These are phyloP conservation scores for Nicotiana paniculata DNA, from an alignment of 257 asterid genomes.

Conservation along the genomic window DNA sequence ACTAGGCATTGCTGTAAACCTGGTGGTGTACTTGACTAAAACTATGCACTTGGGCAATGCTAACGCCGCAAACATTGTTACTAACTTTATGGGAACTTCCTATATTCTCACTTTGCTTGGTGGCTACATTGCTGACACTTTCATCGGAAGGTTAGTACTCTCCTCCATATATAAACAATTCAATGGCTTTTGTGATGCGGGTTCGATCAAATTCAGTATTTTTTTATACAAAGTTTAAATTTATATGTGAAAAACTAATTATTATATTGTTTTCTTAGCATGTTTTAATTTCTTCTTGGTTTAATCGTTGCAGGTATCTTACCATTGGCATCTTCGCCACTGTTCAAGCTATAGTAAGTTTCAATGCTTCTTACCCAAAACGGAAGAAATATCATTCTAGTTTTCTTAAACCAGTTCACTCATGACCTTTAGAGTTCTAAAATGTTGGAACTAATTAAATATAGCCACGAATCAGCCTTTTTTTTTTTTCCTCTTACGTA, in stretches of 20 bases:
- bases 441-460: background rate
- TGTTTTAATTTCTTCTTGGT: background rate
- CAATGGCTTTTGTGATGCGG: too few species aligned
- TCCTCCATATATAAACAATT: too few species aligned
- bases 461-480: background rate
- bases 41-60: constrained; percentile 94
- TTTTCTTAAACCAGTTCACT: background rate
- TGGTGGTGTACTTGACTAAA: constrained; percentile 65
- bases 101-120: constrained; percentile 75
- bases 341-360: constrained; percentile 65
- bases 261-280: background rate
- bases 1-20: constrained; percentile 78
- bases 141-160: constrained; percentile 50
- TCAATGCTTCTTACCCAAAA: background rate
- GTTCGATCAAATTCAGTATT: too few species aligned
- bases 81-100: constrained; percentile 85
- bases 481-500: too few species aligned
- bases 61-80: constrained; percentile 58
- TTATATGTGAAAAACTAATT: background rate
- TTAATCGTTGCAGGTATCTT: constrained; percentile 40
- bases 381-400: background rate
- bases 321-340: constrained; percentile 68
- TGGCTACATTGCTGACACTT: constrained; percentile 81
- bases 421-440: constrained; percentile 9
- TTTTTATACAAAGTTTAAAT: too few species aligned